These are phyloP conservation scores for Phaseolus coccineus DNA, from an alignment of 331 rosid genomes.

Conservation along the genomic window DNA sequence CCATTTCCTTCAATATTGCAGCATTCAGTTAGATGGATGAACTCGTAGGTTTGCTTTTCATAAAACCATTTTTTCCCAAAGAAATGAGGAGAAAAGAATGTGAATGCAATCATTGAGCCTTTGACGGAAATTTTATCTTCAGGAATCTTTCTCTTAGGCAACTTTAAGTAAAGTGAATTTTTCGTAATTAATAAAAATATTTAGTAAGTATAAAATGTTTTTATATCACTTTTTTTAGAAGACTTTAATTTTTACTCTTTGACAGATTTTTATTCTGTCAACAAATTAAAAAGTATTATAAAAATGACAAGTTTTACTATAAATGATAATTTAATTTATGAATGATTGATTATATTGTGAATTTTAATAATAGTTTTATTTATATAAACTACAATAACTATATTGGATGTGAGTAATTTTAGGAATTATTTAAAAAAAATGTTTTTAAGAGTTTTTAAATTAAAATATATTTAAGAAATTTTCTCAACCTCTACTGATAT, in stretches of 20 bases:
- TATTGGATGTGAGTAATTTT: no score
- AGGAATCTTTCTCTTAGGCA: neutral
- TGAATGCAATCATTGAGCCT: constrained; percentile 26
- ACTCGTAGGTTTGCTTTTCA: constrained; percentile 39
- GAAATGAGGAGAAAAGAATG: constrained; percentile 32
- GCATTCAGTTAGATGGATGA: neutral
- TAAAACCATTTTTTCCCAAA: constrained; percentile 25
- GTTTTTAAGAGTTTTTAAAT: no score
- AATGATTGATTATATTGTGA: neutral
- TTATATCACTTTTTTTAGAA: neutral
- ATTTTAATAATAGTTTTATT: no score
- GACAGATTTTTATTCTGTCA: neutral
- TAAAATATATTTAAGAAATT: no score
- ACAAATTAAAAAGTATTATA: no score
- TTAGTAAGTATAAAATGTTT: neutral
- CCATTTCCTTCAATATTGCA: neutral
- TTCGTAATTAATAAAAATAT: no score
- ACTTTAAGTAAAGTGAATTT: neutral
- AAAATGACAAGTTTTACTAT: no score
- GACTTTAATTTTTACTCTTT: neutral
- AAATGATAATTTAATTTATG: no score
- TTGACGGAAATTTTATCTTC: neutral
- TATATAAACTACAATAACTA: no score
- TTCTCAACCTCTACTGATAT: no score
- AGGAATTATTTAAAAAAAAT: no score